These are phyloP conservation scores for Sclerotinia borealis DNA, from an alignment of 2,329 filamentous ascomycete genomes.

Conservation along the genomic window DNA sequence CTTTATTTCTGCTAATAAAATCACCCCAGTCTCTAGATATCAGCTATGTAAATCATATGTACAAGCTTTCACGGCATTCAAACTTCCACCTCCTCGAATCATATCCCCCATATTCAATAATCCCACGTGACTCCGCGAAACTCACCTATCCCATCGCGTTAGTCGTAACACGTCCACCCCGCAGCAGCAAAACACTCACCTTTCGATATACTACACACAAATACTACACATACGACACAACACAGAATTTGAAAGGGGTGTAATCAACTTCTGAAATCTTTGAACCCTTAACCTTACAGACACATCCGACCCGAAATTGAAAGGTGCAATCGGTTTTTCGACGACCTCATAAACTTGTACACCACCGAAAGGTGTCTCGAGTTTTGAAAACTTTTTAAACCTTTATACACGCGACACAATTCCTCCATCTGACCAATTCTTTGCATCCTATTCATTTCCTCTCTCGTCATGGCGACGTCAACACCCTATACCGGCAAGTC, in stretches of 20 bases:
- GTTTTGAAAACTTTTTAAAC: not conserved
- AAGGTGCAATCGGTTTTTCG: not conserved
- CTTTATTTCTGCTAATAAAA: not conserved
- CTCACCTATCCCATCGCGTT: not conserved
- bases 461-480: not conserved
- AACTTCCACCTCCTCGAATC: conserved; percentile 11
- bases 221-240: too few species aligned
- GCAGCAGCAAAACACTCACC: not conserved
- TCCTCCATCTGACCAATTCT: not conserved
- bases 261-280: not conserved
- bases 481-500: not conserved
- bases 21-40: not conserved
- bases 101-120: too few species aligned
- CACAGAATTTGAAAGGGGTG: too few species aligned
- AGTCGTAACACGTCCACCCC: too few species aligned
- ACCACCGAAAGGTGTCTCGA: not conserved
- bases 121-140: not conserved
- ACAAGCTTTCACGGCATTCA: not conserved
- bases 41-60: not conserved
- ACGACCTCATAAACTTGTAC: not conserved
- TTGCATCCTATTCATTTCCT: too few species aligned
- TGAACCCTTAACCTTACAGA: not conserved
- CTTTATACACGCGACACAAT: not conserved
- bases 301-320: not conserved
- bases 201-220: too few species aligned